A percentile compares a stretch with the other conserved stretches of the same genome.
These are phyloP conservation scores for Carnegiea gigantea DNA, from an alignment of 179 eudicot genomes.

Conservation along the genomic window DNA sequence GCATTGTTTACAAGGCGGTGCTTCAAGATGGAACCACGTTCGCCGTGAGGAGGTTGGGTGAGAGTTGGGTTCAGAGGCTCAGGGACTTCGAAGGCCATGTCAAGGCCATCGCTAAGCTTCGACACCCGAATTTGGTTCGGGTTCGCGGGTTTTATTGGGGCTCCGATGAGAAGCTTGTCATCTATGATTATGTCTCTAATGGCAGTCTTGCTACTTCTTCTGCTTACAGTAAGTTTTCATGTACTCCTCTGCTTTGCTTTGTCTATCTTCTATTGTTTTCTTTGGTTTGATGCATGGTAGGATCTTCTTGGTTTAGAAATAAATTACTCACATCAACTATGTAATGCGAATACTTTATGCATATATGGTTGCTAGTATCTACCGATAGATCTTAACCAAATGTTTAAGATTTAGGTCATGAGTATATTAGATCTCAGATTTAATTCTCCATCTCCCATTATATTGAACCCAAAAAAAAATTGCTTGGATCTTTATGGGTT, in stretches of 20 bases:
- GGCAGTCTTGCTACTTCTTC: slow-evolving; percentile 72
- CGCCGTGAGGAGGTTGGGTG: slow-evolving; percentile 83
- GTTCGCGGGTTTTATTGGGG: slow-evolving; percentile 91
- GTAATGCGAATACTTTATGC: background rate
- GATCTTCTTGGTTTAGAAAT: background rate
- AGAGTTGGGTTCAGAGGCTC: slow-evolving; percentile 45
- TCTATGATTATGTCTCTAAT: slow-evolving; percentile 70
- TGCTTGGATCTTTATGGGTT: background rate
- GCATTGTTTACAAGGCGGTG: slow-evolving; percentile 92
- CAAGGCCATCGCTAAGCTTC: slow-evolving; percentile 56
- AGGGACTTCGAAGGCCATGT: slow-evolving; percentile 69
- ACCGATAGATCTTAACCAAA: too few relatives aligned
- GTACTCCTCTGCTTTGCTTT: slow-evolving; percentile 43
- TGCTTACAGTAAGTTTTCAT: slow-evolving; percentile 61
- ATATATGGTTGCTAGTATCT: background rate
- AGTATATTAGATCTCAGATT: too few relatives aligned
- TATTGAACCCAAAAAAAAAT: too few relatives aligned
- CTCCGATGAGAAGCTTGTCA: slow-evolving; percentile 76
- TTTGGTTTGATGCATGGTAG: background rate
- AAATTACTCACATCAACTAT: background rate
- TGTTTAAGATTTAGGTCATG: too few relatives aligned
- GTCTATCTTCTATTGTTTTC: slow-evolving; percentile 46
- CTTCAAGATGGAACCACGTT: slow-evolving; percentile 59
- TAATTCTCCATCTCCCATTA: too few relatives aligned
- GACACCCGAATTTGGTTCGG: slow-evolving; percentile 72